These are phyloP conservation scores for Rhizopogon vinicolor DNA, from an alignment of 768 basidiomycete genomes.

Conservation along the genomic window DNA sequence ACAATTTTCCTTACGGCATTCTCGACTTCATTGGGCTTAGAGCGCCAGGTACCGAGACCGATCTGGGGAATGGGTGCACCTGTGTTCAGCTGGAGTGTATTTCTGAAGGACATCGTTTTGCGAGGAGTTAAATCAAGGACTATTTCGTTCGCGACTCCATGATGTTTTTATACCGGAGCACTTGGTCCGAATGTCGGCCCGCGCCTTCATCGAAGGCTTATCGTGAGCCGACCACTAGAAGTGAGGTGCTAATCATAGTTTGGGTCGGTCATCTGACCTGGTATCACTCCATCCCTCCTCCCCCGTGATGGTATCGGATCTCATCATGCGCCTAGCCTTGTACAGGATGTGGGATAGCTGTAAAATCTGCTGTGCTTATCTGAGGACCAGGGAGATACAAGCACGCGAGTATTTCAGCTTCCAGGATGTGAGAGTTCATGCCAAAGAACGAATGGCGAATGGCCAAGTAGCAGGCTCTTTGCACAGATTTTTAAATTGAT, in stretches of 20 bases:
- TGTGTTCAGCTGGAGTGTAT: conserved; percentile 35
- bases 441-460: no score
- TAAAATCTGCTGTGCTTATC: no score
- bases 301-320: no score
- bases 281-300: no score
- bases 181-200: not conserved
- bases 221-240: not conserved
- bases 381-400: no score
- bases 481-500: no score
- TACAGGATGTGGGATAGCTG: no score
- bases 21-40: conserved; percentile 72
- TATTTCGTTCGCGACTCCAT: not conserved
- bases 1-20: conserved; percentile 45
- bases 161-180: not conserved
- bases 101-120: conserved; percentile 37
- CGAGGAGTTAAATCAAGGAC: not conserved
- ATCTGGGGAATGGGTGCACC: conserved; percentile 65
- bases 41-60: conserved; percentile 82
- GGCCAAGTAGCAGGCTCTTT: no score
- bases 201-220: not conserved
- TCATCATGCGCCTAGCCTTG: no score
- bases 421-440: no score
- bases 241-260: not conserved
- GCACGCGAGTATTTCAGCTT: no score
- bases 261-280: not conserved